Evolutionary conservation across 495 filamentous ascomycete species (phyloP).

Genomic region (Articulospora tetracladia): DNA sequence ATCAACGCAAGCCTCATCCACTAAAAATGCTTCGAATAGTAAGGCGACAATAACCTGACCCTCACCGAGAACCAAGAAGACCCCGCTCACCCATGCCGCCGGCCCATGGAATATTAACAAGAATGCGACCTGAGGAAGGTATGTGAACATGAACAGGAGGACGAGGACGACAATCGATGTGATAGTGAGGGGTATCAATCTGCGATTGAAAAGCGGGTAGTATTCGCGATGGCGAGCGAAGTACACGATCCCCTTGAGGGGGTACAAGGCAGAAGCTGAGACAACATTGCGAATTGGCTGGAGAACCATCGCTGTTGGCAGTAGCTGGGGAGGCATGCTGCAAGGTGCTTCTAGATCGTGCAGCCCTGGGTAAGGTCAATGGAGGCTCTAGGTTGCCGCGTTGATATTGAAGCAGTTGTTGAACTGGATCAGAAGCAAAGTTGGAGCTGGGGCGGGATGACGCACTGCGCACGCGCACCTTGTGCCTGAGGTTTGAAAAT

Average conservation of each 20-base stretch:
- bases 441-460: no score
- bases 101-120: conserved; percentile 83
- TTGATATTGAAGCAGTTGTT: no score
- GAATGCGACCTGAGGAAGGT: conserved; percentile 79
- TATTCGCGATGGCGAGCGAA: conserved; percentile 62
- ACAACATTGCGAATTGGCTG: conserved; percentile 21
- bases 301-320: neutral
- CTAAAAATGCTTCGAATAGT: conserved; percentile 74
- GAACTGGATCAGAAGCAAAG: no score
- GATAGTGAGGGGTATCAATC: conserved; percentile 65
- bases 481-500: no score
- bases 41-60: conserved; percentile 73
- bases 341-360: neutral
- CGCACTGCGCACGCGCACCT: no score
- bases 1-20: conserved; percentile 81
- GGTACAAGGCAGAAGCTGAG: conserved; percentile 22
- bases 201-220: conserved; percentile 64
- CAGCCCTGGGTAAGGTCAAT: neutral
- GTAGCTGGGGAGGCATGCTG: neutral
- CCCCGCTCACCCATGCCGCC: conserved; percentile 69
- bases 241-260: conserved; percentile 28
- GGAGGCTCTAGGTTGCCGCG: neutral
- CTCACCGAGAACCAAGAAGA: conserved; percentile 77
- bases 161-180: conserved; percentile 70
- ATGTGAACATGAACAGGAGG: conserved; percentile 80